Conservation (phyloP, 1,284 basidiomycete species). For the Rhodotorula sp. region DNA sequence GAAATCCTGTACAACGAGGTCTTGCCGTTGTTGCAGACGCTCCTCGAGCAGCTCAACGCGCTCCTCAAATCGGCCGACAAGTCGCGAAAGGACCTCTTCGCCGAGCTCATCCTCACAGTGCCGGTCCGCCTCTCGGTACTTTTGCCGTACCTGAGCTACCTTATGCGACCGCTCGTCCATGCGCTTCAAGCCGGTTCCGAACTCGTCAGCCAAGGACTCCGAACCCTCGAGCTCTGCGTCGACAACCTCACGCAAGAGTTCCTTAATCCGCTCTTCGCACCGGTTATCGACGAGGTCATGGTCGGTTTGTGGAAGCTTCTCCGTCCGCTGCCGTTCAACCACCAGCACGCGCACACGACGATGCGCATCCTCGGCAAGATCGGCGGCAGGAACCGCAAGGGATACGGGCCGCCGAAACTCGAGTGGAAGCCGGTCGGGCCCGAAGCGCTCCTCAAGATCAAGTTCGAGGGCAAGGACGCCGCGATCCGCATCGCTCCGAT, state of each 20-base stretch:
- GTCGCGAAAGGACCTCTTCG: slow-evolving; percentile 76
- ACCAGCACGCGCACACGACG: slow-evolving; percentile 89
- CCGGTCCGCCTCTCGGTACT: slow-evolving; percentile 94
- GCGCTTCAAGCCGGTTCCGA: slow-evolving; percentile 85
- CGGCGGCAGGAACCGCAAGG: slow-evolving; percentile 87
- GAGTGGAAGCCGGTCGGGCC: slow-evolving; percentile 69
- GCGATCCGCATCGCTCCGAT: slow-evolving; percentile 66
- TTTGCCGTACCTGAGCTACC: slow-evolving; percentile 87
- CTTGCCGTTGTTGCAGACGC: slow-evolving; percentile 89
- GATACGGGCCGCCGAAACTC: slow-evolving; percentile 76
- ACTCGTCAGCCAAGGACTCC: slow-evolving; percentile 89
- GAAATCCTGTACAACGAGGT: slow-evolving; percentile 97
- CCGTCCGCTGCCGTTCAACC: slow-evolving; percentile 84
- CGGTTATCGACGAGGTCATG: slow-evolving; percentile 91
- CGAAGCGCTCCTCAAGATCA: slow-evolving; percentile 66
- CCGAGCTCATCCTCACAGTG: slow-evolving; percentile 95
- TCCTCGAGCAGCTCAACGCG: slow-evolving; percentile 91
- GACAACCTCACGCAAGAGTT: slow-evolving; percentile 99
- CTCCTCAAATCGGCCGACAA: slow-evolving; percentile 72
- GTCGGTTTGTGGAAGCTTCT: slow-evolving; percentile 86
- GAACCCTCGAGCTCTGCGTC: slow-evolving; percentile 98
- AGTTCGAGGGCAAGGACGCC: slow-evolving; percentile 69
- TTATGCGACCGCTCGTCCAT: slow-evolving; percentile 95
- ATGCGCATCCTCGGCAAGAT: slow-evolving; percentile 96
- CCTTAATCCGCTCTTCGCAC: slow-evolving; percentile 92